Conservation (phyloP, 2,329 filamentous ascomycete species). For the Neonectria coccinea region DNA sequence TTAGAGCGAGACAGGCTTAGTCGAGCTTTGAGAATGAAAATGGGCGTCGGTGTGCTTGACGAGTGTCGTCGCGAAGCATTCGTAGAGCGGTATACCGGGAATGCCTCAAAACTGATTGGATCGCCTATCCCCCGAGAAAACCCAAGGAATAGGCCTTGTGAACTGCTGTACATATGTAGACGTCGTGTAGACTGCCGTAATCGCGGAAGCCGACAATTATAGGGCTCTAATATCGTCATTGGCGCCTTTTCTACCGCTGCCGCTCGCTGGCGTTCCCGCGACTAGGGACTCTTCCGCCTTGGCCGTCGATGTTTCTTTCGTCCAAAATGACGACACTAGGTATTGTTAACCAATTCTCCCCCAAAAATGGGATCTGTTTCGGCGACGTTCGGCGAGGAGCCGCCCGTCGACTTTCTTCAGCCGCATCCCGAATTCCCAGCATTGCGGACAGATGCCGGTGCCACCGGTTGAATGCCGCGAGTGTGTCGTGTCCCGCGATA, state of each 20-base stretch:
- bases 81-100: background rate
- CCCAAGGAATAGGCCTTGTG: background rate
- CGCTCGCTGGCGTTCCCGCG: background rate
- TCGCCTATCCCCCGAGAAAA: background rate
- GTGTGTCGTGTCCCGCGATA: background rate
- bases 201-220: background rate
- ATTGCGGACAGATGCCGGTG: background rate
- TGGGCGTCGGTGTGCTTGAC: background rate
- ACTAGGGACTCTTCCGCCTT: background rate
- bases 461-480: background rate
- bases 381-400: background rate
- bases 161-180: no score
- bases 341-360: no score
- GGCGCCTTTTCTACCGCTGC: background rate
- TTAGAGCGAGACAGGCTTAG: no score
- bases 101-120: background rate
- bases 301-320: background rate
- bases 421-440: background rate
- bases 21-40: no score
- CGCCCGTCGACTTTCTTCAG: background rate
- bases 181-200: background rate
- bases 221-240: conserved; percentile 1
- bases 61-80: no score
- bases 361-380: background rate
- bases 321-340: background rate